Evolutionary conservation across 306 rosid genomes (phyloP).

Genomic region (Crotalaria pallida): DNA sequence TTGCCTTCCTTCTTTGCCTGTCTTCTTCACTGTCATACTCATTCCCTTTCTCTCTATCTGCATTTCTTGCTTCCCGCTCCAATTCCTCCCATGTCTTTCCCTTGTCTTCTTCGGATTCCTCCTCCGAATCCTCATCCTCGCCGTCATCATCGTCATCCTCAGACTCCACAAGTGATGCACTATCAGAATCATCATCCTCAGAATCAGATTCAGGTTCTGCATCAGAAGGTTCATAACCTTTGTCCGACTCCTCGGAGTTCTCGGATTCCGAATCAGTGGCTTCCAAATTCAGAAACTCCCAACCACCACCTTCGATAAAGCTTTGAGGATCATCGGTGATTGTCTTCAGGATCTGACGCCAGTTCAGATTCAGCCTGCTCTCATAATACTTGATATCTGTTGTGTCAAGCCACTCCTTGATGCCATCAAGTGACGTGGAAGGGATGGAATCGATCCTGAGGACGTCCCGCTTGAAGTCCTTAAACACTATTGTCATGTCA

Average conservation of each 20-base stretch:
- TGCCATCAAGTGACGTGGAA: constrained; percentile 81
- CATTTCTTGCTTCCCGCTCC: constrained; percentile 96
- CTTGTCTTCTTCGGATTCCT: constrained; percentile 39
- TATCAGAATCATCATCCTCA: constrained; percentile 72
- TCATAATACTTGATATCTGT: constrained; percentile 92
- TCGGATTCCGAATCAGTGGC: constrained; percentile 92
- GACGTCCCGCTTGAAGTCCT: constrained; percentile 89
- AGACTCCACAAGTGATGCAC: constrained; percentile 87
- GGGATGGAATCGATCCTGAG: constrained; percentile 92
- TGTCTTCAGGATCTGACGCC: constrained; percentile 94
- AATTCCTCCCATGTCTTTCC: constrained; percentile 93
- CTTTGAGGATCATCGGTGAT: constrained; percentile 91
- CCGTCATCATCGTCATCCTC: constrained; percentile 59
- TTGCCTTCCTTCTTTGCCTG: constrained; percentile 76
- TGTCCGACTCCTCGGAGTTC: constrained; percentile 72
- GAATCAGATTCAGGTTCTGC: constrained; percentile 81
- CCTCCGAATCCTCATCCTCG: constrained; percentile 26
- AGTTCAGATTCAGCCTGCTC: constrained; percentile 89
- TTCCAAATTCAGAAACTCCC: constrained; percentile 95
- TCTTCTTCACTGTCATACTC: constrained; percentile 96
- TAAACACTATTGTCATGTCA: constrained; percentile 86
- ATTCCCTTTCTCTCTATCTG: constrained; percentile 82
- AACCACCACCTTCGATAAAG: constrained; percentile 90
- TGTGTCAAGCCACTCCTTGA: constrained; percentile 93
- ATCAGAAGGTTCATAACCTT: constrained; percentile 89